Conservation (phyloP, 1,284 basidiomycete species). For the Heterobasidion annosum region DNA sequence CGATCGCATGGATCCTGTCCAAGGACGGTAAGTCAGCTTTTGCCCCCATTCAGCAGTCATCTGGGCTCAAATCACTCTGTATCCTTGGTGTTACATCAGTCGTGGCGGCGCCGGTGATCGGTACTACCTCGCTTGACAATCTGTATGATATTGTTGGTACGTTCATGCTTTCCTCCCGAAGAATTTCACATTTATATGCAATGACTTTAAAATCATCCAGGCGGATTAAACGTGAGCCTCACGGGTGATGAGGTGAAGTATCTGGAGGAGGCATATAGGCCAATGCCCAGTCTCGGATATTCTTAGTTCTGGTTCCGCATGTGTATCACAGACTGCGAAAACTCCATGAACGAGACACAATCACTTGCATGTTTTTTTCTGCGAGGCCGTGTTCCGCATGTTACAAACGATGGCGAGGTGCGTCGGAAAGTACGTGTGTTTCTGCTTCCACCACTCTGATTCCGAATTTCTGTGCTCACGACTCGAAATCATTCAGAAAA, state of each 20-base stretch:
- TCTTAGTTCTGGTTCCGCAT: background rate
- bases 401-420: too few relatives aligned
- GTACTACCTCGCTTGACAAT: conserved; percentile 23
- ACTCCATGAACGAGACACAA: too few relatives aligned
- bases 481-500: too few relatives aligned
- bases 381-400: too few relatives aligned
- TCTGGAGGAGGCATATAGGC: conserved; percentile 18
- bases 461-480: too few relatives aligned
- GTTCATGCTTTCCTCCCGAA: background rate
- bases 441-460: too few relatives aligned
- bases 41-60: background rate
- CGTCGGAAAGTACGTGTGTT: too few relatives aligned
- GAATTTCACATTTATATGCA: background rate
- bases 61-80: background rate
- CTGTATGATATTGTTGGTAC: conserved; percentile 17
- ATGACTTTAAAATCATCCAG: background rate
- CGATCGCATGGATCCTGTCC: conserved; percentile 23
- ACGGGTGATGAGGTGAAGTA: conserved; percentile 30
- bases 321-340: too few relatives aligned
- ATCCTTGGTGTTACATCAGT: conserved; percentile 9
- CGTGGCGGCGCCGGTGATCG: conserved; percentile 23
- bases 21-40: conserved; percentile 13
- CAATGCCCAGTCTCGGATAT: conserved; percentile 10
- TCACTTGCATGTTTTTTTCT: too few relatives aligned
- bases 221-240: conserved; percentile 24